Base-by-base conservation (phyloP, 768 basidiomycete species). In the Mycena sanguinolenta region DNA sequence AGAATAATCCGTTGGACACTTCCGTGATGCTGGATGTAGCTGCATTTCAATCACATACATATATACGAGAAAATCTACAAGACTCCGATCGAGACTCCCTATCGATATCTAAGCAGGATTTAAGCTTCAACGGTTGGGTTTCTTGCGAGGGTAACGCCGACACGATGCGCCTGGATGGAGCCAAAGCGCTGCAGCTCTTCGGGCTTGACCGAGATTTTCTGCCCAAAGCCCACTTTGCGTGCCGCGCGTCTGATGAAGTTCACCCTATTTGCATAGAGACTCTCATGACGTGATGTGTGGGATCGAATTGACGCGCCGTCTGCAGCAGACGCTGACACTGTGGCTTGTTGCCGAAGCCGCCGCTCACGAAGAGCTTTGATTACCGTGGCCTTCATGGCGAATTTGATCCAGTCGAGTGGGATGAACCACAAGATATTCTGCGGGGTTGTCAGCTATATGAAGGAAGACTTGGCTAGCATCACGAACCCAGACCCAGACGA, bases 381-480 rank as follows among this genome's bases (percentile, higher is more conserved):
- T 79, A 96, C 82, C 12, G 95, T 96, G 7, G 92, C 93, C 84
- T 97, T 96, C 94, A 98, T 96, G 36, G 87, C 93, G 81, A 98
- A 97, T 86, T 97, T 97, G 88, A 97, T 93, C 82, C 90, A 89
- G 82, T 99, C 97, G 50, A 99, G 90, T 58, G 97, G 97, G 74
- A 94, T 81, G 89, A 97, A 98, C 97, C 96, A 97, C 63, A 96
- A 75, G 72, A 98, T 93, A 84, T 98, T 93, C 96, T 96, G 77
- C 49, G 30, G 54, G n/a, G 4, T 3, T 32, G 50, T 19, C 14
- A 36, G 25, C 14, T 8, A 65, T 78, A 7, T n/a, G 79, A 69
- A 23, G 28, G 53, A 36, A 44, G 46, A 12, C 58, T 17, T 65
- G 54, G 42, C 32, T 39, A 23, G 38, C 12, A n/a, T 8, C 28